These are phyloP conservation scores for Aciculosporium take DNA, from an alignment of 2,329 filamentous ascomycete species.

Conservation along the genomic window DNA sequence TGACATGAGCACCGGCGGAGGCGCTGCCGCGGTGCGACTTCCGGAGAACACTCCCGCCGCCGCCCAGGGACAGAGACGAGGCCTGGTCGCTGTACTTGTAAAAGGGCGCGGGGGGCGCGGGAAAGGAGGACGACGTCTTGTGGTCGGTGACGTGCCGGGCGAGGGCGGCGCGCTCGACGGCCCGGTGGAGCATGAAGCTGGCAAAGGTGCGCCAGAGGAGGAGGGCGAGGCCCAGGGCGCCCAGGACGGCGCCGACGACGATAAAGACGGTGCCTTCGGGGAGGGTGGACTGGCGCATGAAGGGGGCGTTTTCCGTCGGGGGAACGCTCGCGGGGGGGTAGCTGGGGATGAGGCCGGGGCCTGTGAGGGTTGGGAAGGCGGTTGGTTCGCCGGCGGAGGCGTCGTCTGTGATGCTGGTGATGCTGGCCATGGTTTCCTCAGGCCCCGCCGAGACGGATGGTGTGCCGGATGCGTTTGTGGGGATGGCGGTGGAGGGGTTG, in stretches of 20 bases:
- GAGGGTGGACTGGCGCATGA: slow-evolving; percentile 73
- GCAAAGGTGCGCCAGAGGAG: slow-evolving; percentile 79
- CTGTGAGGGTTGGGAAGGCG: slow-evolving; percentile 29
- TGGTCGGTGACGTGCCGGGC: slow-evolving; percentile 55
- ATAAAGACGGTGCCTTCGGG: slow-evolving; percentile 97
- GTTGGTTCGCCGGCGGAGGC: slow-evolving; percentile 15
- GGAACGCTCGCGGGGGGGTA: slow-evolving; percentile 67
- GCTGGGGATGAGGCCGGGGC: slow-evolving; percentile 28
- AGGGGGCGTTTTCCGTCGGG: slow-evolving; percentile 71
- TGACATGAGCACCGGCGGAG: slow-evolving; percentile 32
- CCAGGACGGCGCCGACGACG: slow-evolving; percentile 75
- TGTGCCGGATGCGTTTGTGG: slow-evolving; percentile 6
- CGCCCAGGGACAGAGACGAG: slow-evolving; percentile 36
- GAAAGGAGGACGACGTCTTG: slow-evolving; percentile 55
- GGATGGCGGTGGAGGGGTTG: too few relatives aligned
- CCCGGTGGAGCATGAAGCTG: slow-evolving; percentile 82
- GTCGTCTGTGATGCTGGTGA: background rate
- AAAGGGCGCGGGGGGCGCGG: slow-evolving; percentile 41
- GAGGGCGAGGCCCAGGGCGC: slow-evolving; percentile 66
- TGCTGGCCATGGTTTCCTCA: slow-evolving; percentile 6
- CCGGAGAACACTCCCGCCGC: background rate
- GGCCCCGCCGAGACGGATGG: slow-evolving; percentile 11
- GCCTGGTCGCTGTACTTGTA: slow-evolving; percentile 50
- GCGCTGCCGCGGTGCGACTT: slow-evolving; percentile 21
- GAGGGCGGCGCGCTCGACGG: slow-evolving; percentile 72